These are phyloP conservation scores for Pseudozyma tsukubaensis DNA, from an alignment of 1,284 basidiomycete species.

Conservation along the genomic window DNA sequence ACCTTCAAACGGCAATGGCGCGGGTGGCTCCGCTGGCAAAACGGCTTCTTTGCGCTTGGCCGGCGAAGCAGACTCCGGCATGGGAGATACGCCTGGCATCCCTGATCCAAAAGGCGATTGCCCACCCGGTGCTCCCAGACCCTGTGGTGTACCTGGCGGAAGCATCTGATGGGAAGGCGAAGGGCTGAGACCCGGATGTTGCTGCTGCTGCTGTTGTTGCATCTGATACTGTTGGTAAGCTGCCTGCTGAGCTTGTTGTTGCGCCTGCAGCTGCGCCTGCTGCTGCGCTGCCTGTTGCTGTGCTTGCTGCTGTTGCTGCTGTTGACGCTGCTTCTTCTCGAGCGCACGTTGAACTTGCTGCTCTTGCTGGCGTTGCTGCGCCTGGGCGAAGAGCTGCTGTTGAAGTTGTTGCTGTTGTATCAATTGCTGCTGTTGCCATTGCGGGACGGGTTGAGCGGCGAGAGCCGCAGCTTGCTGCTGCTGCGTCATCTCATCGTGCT, in stretches of 20 bases:
- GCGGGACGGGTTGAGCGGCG: slow-evolving; percentile 22
- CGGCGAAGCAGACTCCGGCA: slow-evolving; percentile 17
- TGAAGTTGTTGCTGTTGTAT: slow-evolving; percentile 39
- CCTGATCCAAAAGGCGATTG: slow-evolving; percentile 21
- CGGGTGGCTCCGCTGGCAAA: slow-evolving; percentile 16
- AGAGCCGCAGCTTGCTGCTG: slow-evolving; percentile 34
- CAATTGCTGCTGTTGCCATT: slow-evolving; percentile 42
- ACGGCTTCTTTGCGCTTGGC: slow-evolving; percentile 32
- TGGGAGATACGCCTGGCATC: not conserved
- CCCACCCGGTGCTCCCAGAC: not conserved
- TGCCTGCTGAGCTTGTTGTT: slow-evolving; percentile 19
- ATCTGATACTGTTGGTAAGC: slow-evolving; percentile 8
- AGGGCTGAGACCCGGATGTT: slow-evolving; percentile 13
- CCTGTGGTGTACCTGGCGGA: slow-evolving; percentile 14
- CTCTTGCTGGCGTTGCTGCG: slow-evolving; percentile 22
- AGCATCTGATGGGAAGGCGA: slow-evolving; percentile 24
- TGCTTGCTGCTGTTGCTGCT: slow-evolving; percentile 27
- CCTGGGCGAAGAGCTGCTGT: slow-evolving; percentile 18
- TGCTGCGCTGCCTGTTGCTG: slow-evolving; percentile 26
- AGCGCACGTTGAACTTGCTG: slow-evolving; percentile 17
- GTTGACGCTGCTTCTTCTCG: not conserved
- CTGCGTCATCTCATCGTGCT: slow-evolving; percentile 24
- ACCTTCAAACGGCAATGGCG: slow-evolving; percentile 23
- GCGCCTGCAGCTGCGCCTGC: slow-evolving; percentile 29
- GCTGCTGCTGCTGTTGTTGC: slow-evolving; percentile 18